Evolutionary conservation across 176 grass and related monocot species (phyloP).

Genomic region (Eleusine coracana): DNA sequence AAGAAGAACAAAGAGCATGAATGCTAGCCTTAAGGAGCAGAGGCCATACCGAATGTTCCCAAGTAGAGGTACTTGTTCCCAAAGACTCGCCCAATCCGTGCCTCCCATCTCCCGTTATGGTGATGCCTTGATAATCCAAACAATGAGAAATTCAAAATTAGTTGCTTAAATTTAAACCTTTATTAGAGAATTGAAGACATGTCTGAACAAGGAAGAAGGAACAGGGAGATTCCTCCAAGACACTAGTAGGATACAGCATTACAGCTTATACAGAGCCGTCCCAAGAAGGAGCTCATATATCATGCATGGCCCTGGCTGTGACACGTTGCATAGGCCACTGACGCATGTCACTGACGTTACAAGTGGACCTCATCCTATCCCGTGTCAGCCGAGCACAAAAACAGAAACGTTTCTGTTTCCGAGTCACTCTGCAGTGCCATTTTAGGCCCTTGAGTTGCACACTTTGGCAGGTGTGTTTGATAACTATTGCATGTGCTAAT

Average conservation of each 20-base stretch:
- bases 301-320: slow-evolving; percentile 10
- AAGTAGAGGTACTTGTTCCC: slow-evolving; percentile 95
- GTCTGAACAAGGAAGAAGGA: neutral
- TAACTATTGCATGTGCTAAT: neutral
- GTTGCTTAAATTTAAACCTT: neutral
- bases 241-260: neutral
- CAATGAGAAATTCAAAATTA: neutral
- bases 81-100: slow-evolving; percentile 74
- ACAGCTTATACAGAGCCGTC: neutral
- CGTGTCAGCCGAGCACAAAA: slow-evolving; percentile 24
- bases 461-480: neutral
- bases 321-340: slow-evolving; percentile 14
- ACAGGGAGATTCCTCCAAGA: neutral
- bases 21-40: neutral
- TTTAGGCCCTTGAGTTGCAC: slow-evolving; percentile 19
- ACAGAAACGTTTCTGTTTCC: neutral
- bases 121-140: slow-evolving; percentile 72
- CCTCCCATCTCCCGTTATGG: slow-evolving; percentile 94
- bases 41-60: slow-evolving; percentile 76
- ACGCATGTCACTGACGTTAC: slow-evolving; percentile 32
- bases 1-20: slow-evolving; percentile 42
- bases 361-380: slow-evolving; percentile 24
- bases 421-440: slow-evolving; percentile 23
- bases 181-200: neutral
- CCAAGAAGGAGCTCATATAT: neutral